Evolutionary conservation across 306 rosid species (phyloP).

Genomic region (Quercus engelmannii): DNA sequence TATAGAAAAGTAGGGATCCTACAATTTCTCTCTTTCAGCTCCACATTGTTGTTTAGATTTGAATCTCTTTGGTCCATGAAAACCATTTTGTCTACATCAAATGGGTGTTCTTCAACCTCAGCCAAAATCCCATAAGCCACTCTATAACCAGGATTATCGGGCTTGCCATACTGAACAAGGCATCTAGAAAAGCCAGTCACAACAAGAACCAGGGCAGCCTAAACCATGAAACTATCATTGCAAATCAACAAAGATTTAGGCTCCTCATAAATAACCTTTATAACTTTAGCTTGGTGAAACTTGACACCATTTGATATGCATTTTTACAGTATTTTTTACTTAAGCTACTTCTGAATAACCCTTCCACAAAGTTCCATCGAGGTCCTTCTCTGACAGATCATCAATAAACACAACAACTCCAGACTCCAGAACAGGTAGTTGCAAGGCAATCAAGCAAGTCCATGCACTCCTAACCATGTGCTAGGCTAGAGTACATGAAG

Average conservation of each 20-base stretch:
- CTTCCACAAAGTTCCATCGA: conserved; percentile 79
- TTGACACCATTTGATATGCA: conserved; percentile 79
- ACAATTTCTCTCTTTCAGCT: conserved; percentile 67
- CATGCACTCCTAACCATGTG: no score
- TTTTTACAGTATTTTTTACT: conserved; percentile 78
- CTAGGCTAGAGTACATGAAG: no score
- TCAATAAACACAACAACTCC: conserved; percentile 70
- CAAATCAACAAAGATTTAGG: conserved; percentile 67
- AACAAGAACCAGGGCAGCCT: conserved; percentile 84
- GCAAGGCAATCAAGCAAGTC: conserved; percentile 90
- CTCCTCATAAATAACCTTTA: conserved; percentile 76
- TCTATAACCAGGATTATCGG: conserved; percentile 87
- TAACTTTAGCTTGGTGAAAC: conserved; percentile 85
- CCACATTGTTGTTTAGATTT: conserved; percentile 49
- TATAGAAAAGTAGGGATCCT: conserved; percentile 84
- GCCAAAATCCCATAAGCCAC: conserved; percentile 92
- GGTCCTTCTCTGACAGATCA: conserved; percentile 53
- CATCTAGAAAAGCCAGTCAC: conserved; percentile 92
- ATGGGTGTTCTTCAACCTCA: conserved; percentile 84
- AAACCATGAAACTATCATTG: conserved; percentile 77
- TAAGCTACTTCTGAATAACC: conserved; percentile 79
- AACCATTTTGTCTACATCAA: conserved; percentile 81
- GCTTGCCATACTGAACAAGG: conserved; percentile 83
- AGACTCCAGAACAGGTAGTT: conserved; percentile 66
- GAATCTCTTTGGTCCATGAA: conserved; percentile 97